Evolutionary conservation across 768 basidiomycete species (phyloP).

Genomic region (Chalciporus piperatus): DNA sequence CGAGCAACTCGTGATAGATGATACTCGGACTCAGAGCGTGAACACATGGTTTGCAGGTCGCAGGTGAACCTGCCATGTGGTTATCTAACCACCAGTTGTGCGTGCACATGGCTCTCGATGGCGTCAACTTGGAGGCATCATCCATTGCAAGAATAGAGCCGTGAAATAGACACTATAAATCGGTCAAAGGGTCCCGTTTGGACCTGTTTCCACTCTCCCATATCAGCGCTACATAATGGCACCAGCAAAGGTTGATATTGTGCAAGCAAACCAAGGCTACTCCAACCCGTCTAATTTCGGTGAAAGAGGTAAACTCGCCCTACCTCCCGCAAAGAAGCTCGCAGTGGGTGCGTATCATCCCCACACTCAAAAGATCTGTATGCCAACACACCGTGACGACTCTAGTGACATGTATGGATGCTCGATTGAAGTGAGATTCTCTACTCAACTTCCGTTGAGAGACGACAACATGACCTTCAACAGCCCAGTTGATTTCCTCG

Average conservation of each 20-base stretch:
- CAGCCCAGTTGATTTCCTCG: slow-evolving; percentile 58
- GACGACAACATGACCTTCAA: slow-evolving; percentile 2
- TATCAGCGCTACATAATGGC: background rate
- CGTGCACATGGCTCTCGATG: too few species aligned
- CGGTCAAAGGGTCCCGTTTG: background rate
- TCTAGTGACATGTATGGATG: slow-evolving; percentile 72
- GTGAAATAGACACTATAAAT: background rate
- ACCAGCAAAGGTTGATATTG: slow-evolving; percentile 31
- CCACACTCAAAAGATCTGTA: background rate
- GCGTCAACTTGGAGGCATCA: too few species aligned
- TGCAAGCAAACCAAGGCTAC: slow-evolving; percentile 45
- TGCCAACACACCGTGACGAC: background rate
- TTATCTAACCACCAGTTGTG: slow-evolving; percentile 25
- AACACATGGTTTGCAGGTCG: too few species aligned
- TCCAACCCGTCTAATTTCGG: slow-evolving; percentile 38
- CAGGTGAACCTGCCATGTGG: slow-evolving; percentile 23
- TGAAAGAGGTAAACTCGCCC: slow-evolving; percentile 35
- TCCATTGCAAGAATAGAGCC: background rate
- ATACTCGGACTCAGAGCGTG: too few species aligned
- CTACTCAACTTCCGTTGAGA: background rate
- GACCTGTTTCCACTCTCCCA: background rate
- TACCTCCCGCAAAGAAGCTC: slow-evolving; percentile 40
- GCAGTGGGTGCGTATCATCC: slow-evolving; percentile 20
- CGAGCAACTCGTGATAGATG: too few species aligned
- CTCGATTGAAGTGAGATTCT: slow-evolving; percentile 54